Evolutionary conservation across 352 stramenopile genomes (phyloP).

Genomic region (Phytophthora constricta): DNA sequence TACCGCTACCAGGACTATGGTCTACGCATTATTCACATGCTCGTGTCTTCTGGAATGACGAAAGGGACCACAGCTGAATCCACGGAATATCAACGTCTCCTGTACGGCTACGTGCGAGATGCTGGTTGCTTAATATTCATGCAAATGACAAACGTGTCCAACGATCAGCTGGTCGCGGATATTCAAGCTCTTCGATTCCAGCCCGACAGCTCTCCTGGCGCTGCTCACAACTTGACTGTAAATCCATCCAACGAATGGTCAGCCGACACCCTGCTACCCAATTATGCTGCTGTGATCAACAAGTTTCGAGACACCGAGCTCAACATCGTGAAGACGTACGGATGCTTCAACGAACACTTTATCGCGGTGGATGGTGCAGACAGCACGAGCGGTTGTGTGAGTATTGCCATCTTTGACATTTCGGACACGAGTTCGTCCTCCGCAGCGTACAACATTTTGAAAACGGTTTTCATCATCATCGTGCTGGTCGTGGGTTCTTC

Average conservation of each 20-base stretch:
- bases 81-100: conserved; percentile 60
- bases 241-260: conserved; percentile 75
- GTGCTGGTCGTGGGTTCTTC: conserved; percentile 82
- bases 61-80: conserved; percentile 31
- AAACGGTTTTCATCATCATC: conserved; percentile 89
- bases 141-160: conserved; percentile 63
- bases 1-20: conserved; percentile 90
- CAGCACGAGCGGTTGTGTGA: conserved; percentile 63
- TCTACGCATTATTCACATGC: conserved; percentile 75
- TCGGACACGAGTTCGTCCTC: conserved; percentile 48
- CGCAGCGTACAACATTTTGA: conserved; percentile 86
- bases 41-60: conserved; percentile 60
- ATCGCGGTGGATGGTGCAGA: conserved; percentile 59
- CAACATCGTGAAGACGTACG: conserved; percentile 81
- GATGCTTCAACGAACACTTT: conserved; percentile 75
- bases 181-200: conserved; percentile 63
- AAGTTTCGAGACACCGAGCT: conserved; percentile 63
- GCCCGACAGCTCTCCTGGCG: conserved; percentile 32
- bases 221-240: conserved; percentile 53
- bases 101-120: conserved; percentile 75
- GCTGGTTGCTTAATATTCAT: conserved; percentile 61
- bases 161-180: conserved; percentile 34
- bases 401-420: conserved; percentile 88
- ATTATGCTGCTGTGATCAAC: conserved; percentile 48
- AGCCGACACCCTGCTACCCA: conserved; percentile 33